A percentile compares a stretch with the other conserved stretches of the same genome.
phyloP scores from a whole-genome alignment of 768 basidiomycete species.

The Boletales sp. region DNA sequence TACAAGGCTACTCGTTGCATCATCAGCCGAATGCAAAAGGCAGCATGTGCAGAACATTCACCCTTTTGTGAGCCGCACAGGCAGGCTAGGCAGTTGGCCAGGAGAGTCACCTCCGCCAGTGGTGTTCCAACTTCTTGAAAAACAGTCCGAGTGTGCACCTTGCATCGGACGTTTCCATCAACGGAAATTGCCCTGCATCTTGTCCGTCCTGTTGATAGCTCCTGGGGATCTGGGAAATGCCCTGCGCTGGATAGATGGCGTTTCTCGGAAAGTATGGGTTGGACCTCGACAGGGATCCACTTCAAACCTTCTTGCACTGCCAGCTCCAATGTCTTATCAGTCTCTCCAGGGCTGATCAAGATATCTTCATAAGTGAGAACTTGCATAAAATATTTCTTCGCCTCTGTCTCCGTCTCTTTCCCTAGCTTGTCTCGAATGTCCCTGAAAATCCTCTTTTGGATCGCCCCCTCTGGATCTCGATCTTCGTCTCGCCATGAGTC shows the following conservation, averaged over 20 bases:
- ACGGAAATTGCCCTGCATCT: no score
- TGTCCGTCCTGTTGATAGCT: no score
- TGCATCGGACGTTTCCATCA: neutral
- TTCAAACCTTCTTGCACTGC: no score
- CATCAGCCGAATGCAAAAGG: no score
- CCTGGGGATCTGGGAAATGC: neutral
- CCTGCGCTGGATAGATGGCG: no score
- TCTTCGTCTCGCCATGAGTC: constrained; percentile 8
- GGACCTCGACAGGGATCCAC: no score
- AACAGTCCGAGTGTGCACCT: neutral
- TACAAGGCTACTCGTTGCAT: neutral
- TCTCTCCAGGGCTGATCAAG: neutral
- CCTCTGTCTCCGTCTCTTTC: neutral
- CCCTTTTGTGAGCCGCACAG: no score
- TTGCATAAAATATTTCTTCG: neutral
- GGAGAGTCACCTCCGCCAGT: neutral
- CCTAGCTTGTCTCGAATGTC: neutral
- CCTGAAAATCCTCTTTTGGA: neutral
- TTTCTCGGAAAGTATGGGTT: no score
- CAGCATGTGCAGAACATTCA: neutral
- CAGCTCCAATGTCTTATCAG: no score
- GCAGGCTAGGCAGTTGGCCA: no score
- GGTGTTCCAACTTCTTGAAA: neutral
- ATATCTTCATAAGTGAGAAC: neutral
- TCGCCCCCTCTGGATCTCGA: neutral